phyloP scores from a whole-genome alignment of 805 yeast species.

The Starmerella potacharoeniae region DNA sequence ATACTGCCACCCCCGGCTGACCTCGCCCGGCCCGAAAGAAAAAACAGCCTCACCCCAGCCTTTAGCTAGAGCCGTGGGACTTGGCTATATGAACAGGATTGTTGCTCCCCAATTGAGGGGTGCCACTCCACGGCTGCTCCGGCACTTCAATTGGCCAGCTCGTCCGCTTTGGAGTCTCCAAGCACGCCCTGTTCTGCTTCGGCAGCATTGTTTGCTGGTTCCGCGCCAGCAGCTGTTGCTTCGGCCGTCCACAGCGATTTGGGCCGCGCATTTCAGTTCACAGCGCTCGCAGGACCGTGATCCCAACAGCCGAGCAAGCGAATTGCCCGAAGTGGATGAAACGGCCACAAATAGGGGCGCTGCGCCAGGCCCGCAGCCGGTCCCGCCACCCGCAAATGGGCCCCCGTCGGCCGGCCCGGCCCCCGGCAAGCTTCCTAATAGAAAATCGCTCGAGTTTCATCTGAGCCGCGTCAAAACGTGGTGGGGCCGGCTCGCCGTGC shows the following conservation, averaged over 20 bases:
- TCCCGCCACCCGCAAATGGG: not conserved
- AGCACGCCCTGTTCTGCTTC: not conserved
- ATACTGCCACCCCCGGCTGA: not conserved
- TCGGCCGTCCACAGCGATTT: not conserved
- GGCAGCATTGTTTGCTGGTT: not conserved
- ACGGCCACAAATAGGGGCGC: too few species aligned
- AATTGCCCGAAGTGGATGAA: too few species aligned
- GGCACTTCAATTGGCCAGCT: not conserved
- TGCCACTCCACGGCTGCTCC: not conserved
- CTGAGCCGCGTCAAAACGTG: slow-evolving; percentile 36
- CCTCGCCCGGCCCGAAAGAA: not conserved
- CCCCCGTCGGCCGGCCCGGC: not conserved
- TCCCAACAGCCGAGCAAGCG: not conserved
- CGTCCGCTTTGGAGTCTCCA: not conserved
- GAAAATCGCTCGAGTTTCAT: slow-evolving; percentile 31
- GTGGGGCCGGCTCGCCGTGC: slow-evolving; percentile 35
- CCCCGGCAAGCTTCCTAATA: not conserved
- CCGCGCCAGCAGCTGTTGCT: not conserved
- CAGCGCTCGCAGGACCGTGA: not conserved
- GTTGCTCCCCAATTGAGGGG: not conserved
- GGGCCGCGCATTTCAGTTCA: not conserved
- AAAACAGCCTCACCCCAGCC: not conserved
- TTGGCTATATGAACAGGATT: not conserved
- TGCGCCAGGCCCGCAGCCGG: not conserved
- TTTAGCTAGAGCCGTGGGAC: not conserved